A percentile compares a stretch with the other conserved stretches of the same genome.
These are phyloP conservation scores for Cercospora zeina DNA, from an alignment of 2,329 filamentous ascomycete genomes.

Conservation along the genomic window DNA sequence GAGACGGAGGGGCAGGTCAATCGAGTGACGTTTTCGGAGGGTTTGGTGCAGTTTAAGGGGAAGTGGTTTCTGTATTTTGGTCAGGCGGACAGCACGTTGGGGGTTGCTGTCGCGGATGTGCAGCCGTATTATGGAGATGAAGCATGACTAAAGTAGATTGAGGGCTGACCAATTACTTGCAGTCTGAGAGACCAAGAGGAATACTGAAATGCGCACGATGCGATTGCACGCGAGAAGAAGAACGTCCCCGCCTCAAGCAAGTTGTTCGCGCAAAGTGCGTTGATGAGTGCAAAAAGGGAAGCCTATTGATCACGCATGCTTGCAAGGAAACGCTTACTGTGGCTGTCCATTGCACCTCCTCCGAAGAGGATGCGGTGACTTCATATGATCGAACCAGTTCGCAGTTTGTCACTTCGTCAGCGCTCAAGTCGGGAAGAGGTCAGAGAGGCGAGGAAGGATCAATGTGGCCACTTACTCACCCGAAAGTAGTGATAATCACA, in stretches of 20 bases:
- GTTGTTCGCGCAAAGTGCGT: too few relatives aligned
- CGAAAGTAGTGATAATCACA: too few relatives aligned
- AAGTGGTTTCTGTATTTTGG: constrained; percentile 42
- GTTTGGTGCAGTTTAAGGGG: constrained; percentile 40
- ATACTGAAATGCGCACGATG: too few relatives aligned
- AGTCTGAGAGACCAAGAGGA: not conserved
- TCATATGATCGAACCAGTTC: not conserved
- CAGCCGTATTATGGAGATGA: constrained; percentile 12
- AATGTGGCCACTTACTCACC: too few relatives aligned
- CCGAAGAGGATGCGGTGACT: not conserved
- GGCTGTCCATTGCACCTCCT: not conserved
- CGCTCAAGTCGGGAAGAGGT: too few relatives aligned
- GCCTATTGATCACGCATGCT: not conserved
- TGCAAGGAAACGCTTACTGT: not conserved
- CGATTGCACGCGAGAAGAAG: too few relatives aligned
- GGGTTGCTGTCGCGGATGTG: constrained; percentile 28
- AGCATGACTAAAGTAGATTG: not conserved
- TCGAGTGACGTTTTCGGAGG: constrained; percentile 40
- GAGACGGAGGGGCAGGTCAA: constrained; percentile 40
- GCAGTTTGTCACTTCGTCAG: too few relatives aligned
- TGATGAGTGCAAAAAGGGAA: not conserved
- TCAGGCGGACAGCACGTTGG: constrained; percentile 33
- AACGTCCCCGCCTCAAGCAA: too few relatives aligned
- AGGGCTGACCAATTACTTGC: too few relatives aligned
- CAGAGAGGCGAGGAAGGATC: too few relatives aligned